A percentile compares a stretch with the other conserved stretches of the same genome.
phyloP scores from a whole-genome alignment of 331 rosid genomes.

The Arachis monticola region DNA sequence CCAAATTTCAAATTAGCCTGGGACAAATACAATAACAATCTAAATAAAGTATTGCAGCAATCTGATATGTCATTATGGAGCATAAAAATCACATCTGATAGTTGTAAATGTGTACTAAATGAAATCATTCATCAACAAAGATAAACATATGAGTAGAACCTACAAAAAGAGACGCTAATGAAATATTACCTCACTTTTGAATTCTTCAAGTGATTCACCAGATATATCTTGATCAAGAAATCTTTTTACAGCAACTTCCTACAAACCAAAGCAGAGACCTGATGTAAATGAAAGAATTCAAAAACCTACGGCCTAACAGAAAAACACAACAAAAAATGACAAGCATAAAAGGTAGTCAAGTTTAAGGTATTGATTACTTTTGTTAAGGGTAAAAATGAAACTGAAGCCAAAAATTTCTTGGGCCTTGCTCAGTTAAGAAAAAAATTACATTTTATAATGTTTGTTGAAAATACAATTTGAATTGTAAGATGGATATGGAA shows the following conservation, averaged over 20 bases:
- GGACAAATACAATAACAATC: slow-evolving; percentile 12
- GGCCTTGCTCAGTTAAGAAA: no score
- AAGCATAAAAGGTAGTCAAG: no score
- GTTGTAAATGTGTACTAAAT: background rate
- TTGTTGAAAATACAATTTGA: slow-evolving; percentile 6
- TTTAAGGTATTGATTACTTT: no score
- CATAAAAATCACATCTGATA: slow-evolving; percentile 10
- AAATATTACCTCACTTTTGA: slow-evolving; percentile 81
- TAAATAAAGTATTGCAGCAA: slow-evolving; percentile 1
- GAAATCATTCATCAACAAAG: background rate
- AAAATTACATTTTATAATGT: background rate
- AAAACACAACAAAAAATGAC: no score
- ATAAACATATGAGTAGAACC: slow-evolving; percentile 2
- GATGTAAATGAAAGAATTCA: no score
- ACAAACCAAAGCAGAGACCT: slow-evolving; percentile 28
- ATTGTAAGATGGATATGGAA: background rate
- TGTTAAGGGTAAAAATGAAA: no score
- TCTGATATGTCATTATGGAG: slow-evolving; percentile 18
- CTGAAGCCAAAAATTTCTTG: no score
- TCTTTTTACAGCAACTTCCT: slow-evolving; percentile 97
- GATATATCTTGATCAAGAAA: slow-evolving; percentile 86
- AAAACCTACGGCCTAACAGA: no score
- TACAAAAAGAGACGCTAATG: slow-evolving; percentile 10
- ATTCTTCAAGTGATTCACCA: slow-evolving; percentile 92
- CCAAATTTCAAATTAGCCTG: slow-evolving; percentile 15